Evolutionary conservation across 371 early-diverging fungal genomes (phyloP).

Genomic region (Mortierella sp.): DNA sequence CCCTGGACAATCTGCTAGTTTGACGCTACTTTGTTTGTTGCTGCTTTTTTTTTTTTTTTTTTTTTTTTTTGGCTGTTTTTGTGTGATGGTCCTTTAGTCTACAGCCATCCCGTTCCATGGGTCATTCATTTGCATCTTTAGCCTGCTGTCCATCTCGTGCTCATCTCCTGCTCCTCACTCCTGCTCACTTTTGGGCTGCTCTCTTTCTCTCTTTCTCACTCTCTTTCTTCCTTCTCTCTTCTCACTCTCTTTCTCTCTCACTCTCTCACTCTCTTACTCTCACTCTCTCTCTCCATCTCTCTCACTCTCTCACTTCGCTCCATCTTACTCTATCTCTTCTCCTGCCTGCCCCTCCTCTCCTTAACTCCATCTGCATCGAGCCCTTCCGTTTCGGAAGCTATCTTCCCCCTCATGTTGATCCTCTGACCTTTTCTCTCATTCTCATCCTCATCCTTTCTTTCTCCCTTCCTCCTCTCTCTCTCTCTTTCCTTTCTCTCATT

Average conservation of each 20-base stretch:
- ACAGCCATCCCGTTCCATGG: too few relatives aligned
- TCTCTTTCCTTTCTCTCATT: neutral
- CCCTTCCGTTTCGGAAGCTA: neutral
- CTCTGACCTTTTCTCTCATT: neutral
- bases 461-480: neutral
- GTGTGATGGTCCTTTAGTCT: too few relatives aligned
- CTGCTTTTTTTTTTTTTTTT: too few relatives aligned
- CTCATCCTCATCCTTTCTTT: neutral
- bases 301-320: neutral
- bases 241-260: neutral
- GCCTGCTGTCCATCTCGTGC: too few relatives aligned
- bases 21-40: too few relatives aligned
- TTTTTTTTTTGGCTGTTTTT: too few relatives aligned
- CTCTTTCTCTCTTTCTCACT: neutral
- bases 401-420: neutral
- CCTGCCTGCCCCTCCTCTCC: neutral
- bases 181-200: too few relatives aligned
- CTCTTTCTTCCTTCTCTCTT: neutral
- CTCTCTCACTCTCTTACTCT: neutral
- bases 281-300: neutral
- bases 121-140: too few relatives aligned
- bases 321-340: neutral
- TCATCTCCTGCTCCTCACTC: too few relatives aligned
- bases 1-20: too few relatives aligned
- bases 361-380: neutral